Percentiles rank a stretch among this genome's conserved stretches.
These are phyloP conservation scores for Ogataea haglerorum DNA, from an alignment of 805 yeast genomes.

Conservation along the genomic window DNA sequence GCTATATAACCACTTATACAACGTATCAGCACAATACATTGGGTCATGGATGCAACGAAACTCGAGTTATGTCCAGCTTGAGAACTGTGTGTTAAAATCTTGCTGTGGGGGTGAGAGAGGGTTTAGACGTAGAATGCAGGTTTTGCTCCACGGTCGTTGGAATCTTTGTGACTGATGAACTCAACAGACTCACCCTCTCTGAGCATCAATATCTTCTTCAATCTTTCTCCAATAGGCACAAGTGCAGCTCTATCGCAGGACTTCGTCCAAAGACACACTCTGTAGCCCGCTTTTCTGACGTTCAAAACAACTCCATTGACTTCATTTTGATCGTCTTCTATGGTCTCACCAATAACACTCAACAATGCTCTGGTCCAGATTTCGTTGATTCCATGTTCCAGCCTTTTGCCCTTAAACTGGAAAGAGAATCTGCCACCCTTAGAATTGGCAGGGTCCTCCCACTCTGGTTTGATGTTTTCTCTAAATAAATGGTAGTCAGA, in stretches of 20 bases:
- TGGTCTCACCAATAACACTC: constrained; percentile 92
- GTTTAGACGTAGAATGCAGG: constrained; percentile 23
- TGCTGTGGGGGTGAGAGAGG: constrained; percentile 2
- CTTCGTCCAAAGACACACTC: constrained; percentile 92
- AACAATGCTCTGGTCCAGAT: constrained; percentile 88
- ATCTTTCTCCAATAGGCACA: constrained; percentile 76
- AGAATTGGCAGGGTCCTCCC: constrained; percentile 90
- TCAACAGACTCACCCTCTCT: constrained; percentile 74
- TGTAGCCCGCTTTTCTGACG: constrained; percentile 76
- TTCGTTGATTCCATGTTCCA: constrained; percentile 60
- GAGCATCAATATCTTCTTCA: constrained; percentile 80
- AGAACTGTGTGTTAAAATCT: constrained; percentile 7
- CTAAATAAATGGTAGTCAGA: constrained; percentile 95
- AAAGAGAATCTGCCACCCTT: constrained; percentile 95
- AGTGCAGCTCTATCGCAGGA: constrained; percentile 62
- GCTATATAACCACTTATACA: constrained; percentile 10
- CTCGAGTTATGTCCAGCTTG: constrained; percentile 5
- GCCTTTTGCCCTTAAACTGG: constrained; percentile 60
- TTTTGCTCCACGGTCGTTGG: constrained; percentile 30
- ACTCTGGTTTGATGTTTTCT: constrained; percentile 93
- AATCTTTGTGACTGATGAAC: constrained; percentile 65
- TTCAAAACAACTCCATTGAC: constrained; percentile 93
- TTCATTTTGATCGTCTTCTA: constrained; percentile 77
- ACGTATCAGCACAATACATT: constrained; percentile 11
- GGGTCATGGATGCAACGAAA: constrained; percentile 14